A percentile compares a stretch with the other conserved stretches of the same genome.
Conservation (phyloP, 768 basidiomycete genomes). For the Pleurotus giganteus region DNA sequence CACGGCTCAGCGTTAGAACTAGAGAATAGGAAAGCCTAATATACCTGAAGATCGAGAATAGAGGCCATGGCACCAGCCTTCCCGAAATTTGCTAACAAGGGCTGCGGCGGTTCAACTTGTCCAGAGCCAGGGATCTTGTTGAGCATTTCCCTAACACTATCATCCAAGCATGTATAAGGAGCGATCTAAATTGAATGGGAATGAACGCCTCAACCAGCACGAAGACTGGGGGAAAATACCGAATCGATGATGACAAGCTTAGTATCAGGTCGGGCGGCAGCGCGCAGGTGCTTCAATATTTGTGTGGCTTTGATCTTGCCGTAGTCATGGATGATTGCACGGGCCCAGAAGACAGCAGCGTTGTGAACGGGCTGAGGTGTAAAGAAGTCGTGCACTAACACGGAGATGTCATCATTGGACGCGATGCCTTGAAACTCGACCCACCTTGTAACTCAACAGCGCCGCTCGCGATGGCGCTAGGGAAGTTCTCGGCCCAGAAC, state of each 20-base stretch:
- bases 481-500: conserved; percentile 25
- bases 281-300: conserved; percentile 23
- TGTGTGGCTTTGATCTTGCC: conserved; percentile 18
- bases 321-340: conserved; percentile 33
- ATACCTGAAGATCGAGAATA: conserved; percentile 25
- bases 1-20: neutral
- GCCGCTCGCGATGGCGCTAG: conserved; percentile 22
- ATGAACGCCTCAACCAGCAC: neutral
- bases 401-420: neutral
- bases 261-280: conserved; percentile 19
- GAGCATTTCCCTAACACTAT: conserved; percentile 1
- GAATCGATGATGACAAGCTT: conserved; percentile 25
- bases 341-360: conserved; percentile 25
- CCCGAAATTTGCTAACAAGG: conserved; percentile 25
- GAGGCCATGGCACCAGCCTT: conserved; percentile 16
- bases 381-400: conserved; percentile 29
- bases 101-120: conserved; percentile 17
- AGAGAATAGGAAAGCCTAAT: neutral
- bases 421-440: neutral
- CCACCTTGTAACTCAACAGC: conserved; percentile 26
- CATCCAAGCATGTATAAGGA: conserved; percentile 16
- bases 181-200: conserved; percentile 6
- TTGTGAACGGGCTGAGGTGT: conserved; percentile 23
- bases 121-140: neutral
- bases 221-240: neutral